Evolutionary conservation across 2,329 filamentous ascomycete species (phyloP).

Genomic region (Trichoderma semiorbis): DNA sequence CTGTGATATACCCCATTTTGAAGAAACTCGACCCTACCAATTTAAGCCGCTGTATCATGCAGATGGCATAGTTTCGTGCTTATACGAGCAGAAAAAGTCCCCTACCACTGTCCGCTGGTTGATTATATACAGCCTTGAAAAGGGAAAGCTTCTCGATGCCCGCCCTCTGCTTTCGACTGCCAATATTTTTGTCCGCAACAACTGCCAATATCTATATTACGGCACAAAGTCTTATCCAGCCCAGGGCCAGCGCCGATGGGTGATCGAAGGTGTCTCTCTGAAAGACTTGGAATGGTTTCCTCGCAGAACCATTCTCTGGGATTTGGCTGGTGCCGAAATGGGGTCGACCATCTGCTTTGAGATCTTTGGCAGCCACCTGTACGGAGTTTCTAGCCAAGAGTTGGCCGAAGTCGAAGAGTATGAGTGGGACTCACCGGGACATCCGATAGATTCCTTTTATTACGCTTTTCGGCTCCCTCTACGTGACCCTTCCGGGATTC

Average conservation of each 20-base stretch:
- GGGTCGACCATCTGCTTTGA: slow-evolving; percentile 69
- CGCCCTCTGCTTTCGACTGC: slow-evolving; percentile 43
- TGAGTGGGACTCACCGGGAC: slow-evolving; percentile 49
- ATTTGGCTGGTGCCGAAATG: slow-evolving; percentile 62
- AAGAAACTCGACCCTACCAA: slow-evolving; percentile 37
- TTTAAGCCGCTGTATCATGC: slow-evolving; percentile 57
- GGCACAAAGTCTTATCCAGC: slow-evolving; percentile 57
- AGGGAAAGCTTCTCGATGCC: slow-evolving; percentile 41
- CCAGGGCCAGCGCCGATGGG: slow-evolving; percentile 61
- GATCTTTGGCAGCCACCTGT: slow-evolving; percentile 62
- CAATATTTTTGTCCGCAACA: slow-evolving; percentile 67
- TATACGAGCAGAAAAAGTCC: slow-evolving; percentile 44
- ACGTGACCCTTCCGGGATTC: slow-evolving; percentile 37
- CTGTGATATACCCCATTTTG: slow-evolving; percentile 35
- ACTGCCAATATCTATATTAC: slow-evolving; percentile 58
- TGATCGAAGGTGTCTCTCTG: slow-evolving; percentile 53
- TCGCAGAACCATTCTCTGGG: slow-evolving; percentile 49
- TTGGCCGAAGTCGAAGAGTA: slow-evolving; percentile 60
- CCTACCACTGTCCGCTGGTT: slow-evolving; percentile 46
- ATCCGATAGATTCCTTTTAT: slow-evolving; percentile 58
- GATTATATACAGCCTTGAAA: slow-evolving; percentile 43
- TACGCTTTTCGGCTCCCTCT: slow-evolving; percentile 63
- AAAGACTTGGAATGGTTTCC: slow-evolving; percentile 37
- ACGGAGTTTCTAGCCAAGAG: slow-evolving; percentile 65
- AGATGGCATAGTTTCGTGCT: slow-evolving; percentile 54